Evolutionary conservation across 2,329 filamentous ascomycete species (phyloP).

Genomic region (Nakataea oryzae): DNA sequence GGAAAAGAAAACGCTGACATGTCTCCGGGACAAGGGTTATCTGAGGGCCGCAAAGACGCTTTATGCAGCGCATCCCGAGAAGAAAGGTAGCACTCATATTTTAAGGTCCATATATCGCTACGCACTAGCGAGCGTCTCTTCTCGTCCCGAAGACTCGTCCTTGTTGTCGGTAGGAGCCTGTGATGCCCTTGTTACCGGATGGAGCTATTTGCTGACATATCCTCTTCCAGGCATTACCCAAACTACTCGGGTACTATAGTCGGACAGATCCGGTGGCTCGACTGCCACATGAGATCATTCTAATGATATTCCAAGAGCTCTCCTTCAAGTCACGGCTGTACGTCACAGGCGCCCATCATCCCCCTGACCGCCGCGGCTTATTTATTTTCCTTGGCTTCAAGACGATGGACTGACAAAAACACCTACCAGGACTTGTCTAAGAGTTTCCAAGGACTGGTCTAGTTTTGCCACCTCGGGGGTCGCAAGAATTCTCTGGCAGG

Average conservation of each 20-base stretch:
- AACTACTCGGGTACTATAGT: background rate
- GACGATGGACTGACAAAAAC: background rate
- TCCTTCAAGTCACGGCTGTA: background rate
- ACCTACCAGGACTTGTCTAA: background rate
- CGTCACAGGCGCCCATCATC: background rate
- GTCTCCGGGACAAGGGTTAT: background rate
- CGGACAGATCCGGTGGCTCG: background rate
- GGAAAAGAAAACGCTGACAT: background rate
- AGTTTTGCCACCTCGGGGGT: background rate
- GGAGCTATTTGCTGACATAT: background rate
- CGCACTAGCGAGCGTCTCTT: background rate
- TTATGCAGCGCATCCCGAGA: background rate
- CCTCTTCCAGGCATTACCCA: background rate
- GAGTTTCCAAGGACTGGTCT: background rate
- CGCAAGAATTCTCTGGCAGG: background rate
- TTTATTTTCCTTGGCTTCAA: background rate
- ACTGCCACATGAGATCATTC: background rate
- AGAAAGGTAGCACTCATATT: background rate
- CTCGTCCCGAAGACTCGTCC: background rate
- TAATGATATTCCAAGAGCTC: constrained; percentile 2
- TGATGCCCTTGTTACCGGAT: background rate
- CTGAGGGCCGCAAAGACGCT: background rate
- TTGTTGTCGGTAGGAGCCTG: background rate
- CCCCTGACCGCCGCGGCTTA: background rate
- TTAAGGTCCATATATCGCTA: background rate